Base-by-base conservation (phyloP, 169 alveolate species). In the Plasmodium ovale region DNA sequence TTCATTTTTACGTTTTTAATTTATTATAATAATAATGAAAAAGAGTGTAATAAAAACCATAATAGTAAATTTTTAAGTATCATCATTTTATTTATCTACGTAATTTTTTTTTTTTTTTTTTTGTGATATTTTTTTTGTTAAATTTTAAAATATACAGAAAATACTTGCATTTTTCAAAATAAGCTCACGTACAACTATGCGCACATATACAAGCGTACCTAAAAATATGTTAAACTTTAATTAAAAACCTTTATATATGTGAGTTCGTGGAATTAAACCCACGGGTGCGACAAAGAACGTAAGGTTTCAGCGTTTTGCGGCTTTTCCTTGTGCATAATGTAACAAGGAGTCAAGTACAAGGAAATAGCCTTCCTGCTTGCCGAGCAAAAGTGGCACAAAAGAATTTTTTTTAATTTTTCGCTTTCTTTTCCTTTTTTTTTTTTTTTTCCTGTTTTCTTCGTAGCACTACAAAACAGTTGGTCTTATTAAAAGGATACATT, bases 91-190 rank as follows among this genome's bases (percentile, higher is more conserved):
- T 33, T 31, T 70, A 70, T 70, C 49, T 70, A 33, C 84, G 19
- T 4, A 3, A 54, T 10, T 54, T 25, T 59, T 59, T 39, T 12
- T 60, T 70, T 6, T 72, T 23, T 72, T 42, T 53, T 72, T 72
- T 72, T 42, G 70, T 72, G 16, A 53, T 37, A 29, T 9, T 56
- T 72, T 72, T 72, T 72, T 49, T 72, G 87, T 72, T 72, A 72
- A 44, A 23, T 72, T 54, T 72, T 53, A 72, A n/a, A 72, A 72
- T 72, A 72, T 59, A 72, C 87, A 72, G 87, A 72, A n/a, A 19
- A 72, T 25, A 72, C 21, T 9, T 53, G 53, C 71, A 53, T 53
- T 33, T 72, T 47, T 72, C 12, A 16, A 53, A 33, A 54, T 72
- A 25, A 68, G 19, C 27, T 42, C 21, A 44, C 44, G 16, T 44